Conservation (phyloP, 306 rosid genomes). For the Cucurbita argyrosperma region DNA sequence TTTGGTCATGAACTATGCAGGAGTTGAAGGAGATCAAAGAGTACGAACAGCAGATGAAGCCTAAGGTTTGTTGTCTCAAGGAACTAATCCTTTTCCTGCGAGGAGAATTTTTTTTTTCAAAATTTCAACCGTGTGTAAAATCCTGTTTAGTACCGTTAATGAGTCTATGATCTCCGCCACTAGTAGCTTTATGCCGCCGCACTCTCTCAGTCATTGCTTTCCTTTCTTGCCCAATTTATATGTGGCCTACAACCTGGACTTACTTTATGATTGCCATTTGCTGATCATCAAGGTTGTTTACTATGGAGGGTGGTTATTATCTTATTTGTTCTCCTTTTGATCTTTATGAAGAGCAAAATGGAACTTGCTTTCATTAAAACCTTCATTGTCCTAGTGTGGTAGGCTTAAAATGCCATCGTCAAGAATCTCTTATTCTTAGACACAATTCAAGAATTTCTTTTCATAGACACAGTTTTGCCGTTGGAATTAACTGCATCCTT, state of each 20-base stretch:
- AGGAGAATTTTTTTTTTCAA: background rate
- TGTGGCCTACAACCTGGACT: background rate
- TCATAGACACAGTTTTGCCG: background rate
- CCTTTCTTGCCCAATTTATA: background rate
- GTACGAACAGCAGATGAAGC: constrained; percentile 75
- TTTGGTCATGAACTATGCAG: constrained; percentile 31
- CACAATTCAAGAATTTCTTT: background rate
- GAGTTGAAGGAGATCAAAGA: constrained; percentile 76
- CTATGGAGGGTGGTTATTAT: background rate
- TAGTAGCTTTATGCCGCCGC: background rate
- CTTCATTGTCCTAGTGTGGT: too few relatives aligned
- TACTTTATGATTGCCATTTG: background rate
- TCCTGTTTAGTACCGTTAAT: background rate
- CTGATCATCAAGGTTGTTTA: background rate
- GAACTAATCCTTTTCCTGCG: background rate
- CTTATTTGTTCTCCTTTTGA: background rate
- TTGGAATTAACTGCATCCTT: background rate
- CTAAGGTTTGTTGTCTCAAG: constrained; percentile 41
- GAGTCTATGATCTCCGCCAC: background rate
- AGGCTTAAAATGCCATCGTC: too few relatives aligned
- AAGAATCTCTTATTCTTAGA: too few relatives aligned
- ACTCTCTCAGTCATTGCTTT: background rate
- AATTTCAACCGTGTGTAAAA: background rate
- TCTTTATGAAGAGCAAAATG: background rate
- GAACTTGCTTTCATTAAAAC: background rate